These are phyloP conservation scores for Celoporthe dispersa DNA, from an alignment of 2,329 filamentous ascomycete species.

Conservation along the genomic window DNA sequence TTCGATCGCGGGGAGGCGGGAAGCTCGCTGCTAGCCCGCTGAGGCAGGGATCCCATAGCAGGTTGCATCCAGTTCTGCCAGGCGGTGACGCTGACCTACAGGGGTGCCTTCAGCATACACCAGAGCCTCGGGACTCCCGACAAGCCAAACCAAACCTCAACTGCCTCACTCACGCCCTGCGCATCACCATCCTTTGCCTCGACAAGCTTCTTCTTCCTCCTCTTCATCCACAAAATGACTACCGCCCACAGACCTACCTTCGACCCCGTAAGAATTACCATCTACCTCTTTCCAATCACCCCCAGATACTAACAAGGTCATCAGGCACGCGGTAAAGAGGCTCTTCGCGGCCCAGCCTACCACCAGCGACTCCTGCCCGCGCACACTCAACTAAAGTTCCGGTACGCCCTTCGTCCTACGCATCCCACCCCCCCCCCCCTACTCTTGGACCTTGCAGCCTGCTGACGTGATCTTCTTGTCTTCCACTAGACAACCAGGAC, in stretches of 20 bases:
- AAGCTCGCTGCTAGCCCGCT: conserved; percentile 3
- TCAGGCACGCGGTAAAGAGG: conserved; percentile 88
- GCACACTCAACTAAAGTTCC: conserved; percentile 88
- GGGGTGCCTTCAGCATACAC: conserved; percentile 11
- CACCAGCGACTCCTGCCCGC: conserved; percentile 95
- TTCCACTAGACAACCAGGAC: conserved; percentile 71
- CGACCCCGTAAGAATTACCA: conserved; percentile 69
- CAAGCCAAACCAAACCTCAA: conserved; percentile 10
- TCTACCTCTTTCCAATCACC: not conserved
- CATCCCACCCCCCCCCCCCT: not conserved
- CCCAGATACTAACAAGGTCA: conserved; percentile 35
- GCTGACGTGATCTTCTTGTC: conserved; percentile 8
- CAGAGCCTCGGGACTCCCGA: conserved; percentile 21
- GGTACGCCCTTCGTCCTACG: conserved; percentile 50
- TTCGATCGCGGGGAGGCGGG: conserved; percentile 23
- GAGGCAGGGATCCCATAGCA: conserved; percentile 16
- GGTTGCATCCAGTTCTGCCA: conserved; percentile 21
- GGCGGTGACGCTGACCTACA: conserved; percentile 27
- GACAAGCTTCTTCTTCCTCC: too few species aligned
- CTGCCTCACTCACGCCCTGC: not conserved
- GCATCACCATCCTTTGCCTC: not conserved
- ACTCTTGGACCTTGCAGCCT: not conserved
- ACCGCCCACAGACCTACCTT: conserved; percentile 87
- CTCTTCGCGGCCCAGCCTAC: conserved; percentile 89
- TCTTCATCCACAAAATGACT: conserved; percentile 65